These are phyloP conservation scores for Termitomyces sp. DNA, from an alignment of 1,284 basidiomycete genomes.

Conservation along the genomic window DNA sequence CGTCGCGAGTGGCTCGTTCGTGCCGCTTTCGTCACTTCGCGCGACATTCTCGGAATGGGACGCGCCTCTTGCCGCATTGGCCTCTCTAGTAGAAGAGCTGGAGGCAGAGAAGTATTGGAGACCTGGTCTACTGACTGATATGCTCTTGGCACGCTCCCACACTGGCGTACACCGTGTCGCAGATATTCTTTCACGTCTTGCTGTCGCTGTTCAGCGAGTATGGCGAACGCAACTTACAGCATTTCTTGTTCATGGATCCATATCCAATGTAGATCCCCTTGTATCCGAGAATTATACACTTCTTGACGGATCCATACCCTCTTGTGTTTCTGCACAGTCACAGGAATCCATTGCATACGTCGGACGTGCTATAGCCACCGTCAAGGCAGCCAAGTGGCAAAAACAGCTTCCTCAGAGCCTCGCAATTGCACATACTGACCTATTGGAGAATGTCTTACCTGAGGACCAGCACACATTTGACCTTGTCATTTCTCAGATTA, in stretches of 20 bases:
- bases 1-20: slow-evolving; percentile 72
- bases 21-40: slow-evolving; percentile 76
- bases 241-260: slow-evolving; percentile 73
- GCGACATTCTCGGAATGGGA: slow-evolving; percentile 84
- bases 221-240: slow-evolving; percentile 77
- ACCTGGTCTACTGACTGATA: slow-evolving; percentile 74
- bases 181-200: slow-evolving; percentile 63
- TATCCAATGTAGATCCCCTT: slow-evolving; percentile 52
- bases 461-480: slow-evolving; percentile 77
- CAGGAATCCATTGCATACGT: slow-evolving; percentile 82
- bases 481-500: slow-evolving; percentile 61
- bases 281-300: slow-evolving; percentile 51
- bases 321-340: slow-evolving; percentile 64
- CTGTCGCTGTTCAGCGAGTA: slow-evolving; percentile 68
- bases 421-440: slow-evolving; percentile 55
- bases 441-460: slow-evolving; percentile 63
- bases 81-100: slow-evolving; percentile 56
- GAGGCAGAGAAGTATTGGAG: slow-evolving; percentile 52
- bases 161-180: slow-evolving; percentile 75
- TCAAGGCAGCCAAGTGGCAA: slow-evolving; percentile 76
- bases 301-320: slow-evolving; percentile 64
- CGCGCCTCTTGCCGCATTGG: slow-evolving; percentile 68
- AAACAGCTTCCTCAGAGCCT: slow-evolving; percentile 67
- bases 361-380: slow-evolving; percentile 81
- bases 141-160: slow-evolving; percentile 61